Base-by-base conservation (phyloP, 371 early-diverging fungal genomes). In the Mucor piriformis region DNA sequence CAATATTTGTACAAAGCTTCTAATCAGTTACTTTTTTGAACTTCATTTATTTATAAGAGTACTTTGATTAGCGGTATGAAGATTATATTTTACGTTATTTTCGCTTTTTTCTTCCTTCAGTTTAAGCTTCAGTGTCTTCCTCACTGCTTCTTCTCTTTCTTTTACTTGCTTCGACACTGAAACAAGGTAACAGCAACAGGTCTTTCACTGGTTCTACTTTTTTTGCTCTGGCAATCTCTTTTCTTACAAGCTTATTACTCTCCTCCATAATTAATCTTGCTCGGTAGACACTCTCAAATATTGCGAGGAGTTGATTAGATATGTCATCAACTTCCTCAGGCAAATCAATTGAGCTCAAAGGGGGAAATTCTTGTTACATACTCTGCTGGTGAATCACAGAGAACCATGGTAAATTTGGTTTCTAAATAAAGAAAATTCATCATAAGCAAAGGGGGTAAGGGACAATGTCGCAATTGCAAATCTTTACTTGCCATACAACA, bases 31-130 rank as follows among this genome's bases (percentile, higher is more conserved):
- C n/a, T n/a, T n/a, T n/a, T n/a, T n/a, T n/a, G n/a, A n/a, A n/a
- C n/a, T 44, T 55, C 24, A 55, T 55, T 34, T 46, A 35, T 55
- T 55, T 47, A 47, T 55, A 55, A 55, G 56, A 47, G 47, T 46
- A 47, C 47, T 55, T 55, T 55, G 46, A 55, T 55, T 47, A 54
- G 56, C 56, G 56, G 56, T 55, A 47, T 55, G 56, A 55, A 55
- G 35, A 55, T 55, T 55, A 55, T 55, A 55, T 55, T 55, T 55
- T 55, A 34, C 56, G 53, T 40, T 53, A 37, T 52, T 52, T 52
- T 55, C 34, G 55, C 55, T 55, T 55, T 55, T n/a, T 55, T 55
- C 55, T 44, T 55, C 55, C 52, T 52, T 52, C 52, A 38, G 38
- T 24, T 38, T 52, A 52, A 52, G 52, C 40, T 52, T 52, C 52